phyloP scores from a whole-genome alignment of 108 stramenopile genomes.

The Pseudonitzschia delicatissima region DNA sequence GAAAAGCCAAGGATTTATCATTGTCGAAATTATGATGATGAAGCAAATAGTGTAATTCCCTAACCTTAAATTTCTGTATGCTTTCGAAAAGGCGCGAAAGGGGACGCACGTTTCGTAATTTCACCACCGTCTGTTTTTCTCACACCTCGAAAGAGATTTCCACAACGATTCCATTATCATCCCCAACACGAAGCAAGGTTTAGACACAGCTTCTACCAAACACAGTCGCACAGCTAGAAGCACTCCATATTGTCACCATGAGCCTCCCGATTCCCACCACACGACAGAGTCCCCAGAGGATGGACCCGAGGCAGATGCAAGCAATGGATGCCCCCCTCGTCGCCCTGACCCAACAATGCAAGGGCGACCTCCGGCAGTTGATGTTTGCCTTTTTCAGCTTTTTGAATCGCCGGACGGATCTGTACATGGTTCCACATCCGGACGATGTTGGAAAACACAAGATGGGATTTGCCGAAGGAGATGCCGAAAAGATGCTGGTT shows the following conservation, averaged over 20 bases:
- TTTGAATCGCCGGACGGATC: constrained; percentile 83
- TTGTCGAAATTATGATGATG: too few species aligned
- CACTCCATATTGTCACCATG: constrained; percentile 13
- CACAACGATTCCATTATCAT: too few species aligned
- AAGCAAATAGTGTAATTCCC: too few species aligned
- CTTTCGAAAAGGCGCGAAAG: too few species aligned
- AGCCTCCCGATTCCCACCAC: constrained; percentile 51
- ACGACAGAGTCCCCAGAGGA: background rate
- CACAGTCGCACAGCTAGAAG: too few species aligned
- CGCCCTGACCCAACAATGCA: constrained; percentile 63
- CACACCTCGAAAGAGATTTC: too few species aligned
- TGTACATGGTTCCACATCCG: constrained; percentile 71
- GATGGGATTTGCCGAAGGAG: constrained; percentile 82
- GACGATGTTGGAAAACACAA: constrained; percentile 46
- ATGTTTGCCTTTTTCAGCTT: constrained; percentile 78
- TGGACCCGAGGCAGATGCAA: constrained; percentile 30
- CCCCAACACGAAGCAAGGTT: too few species aligned
- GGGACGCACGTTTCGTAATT: too few species aligned
- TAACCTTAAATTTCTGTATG: too few species aligned
- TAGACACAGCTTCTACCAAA: too few species aligned
- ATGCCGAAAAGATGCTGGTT: constrained; percentile 79
- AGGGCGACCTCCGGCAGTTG: constrained; percentile 72
- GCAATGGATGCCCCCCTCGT: constrained; percentile 66
- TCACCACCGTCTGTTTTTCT: too few species aligned
- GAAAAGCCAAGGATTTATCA: too few species aligned